Evolutionary conservation across 225 moss, liverwort and hornwort species (phyloP).

Genomic region (Physcomitrium patens): DNA sequence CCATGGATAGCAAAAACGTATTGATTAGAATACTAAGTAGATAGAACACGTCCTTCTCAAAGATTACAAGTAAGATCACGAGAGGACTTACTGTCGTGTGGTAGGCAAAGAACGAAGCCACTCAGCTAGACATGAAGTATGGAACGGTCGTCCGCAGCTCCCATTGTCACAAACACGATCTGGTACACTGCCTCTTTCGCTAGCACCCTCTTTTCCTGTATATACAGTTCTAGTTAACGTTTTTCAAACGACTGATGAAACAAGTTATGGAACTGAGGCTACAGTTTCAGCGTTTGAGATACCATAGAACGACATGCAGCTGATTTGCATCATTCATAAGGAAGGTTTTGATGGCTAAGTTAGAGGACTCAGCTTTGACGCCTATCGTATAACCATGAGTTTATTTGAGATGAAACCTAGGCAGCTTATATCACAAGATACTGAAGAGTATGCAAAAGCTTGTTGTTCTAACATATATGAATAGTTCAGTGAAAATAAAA

Average conservation of each 20-base stretch:
- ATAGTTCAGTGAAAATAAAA: neutral
- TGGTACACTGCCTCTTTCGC: conserved; percentile 66
- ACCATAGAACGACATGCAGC: neutral
- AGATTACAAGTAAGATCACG: neutral
- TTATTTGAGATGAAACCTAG: conserved; percentile 1
- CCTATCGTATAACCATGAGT: neutral
- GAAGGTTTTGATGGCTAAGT: neutral
- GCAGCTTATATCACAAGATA: neutral
- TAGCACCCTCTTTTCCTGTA: conserved; percentile 55
- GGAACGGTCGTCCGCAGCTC: conserved; percentile 80
- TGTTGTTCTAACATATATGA: neutral
- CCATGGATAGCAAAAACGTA: neutral
- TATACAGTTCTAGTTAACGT: neutral
- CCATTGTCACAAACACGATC: conserved; percentile 88
- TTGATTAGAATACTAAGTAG: too few species aligned
- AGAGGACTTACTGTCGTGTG: conserved; percentile 69
- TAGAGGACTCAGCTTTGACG: neutral
- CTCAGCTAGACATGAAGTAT: conserved; percentile 74
- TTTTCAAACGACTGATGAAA: neutral
- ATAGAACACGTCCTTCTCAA: neutral
- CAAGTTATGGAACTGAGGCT: neutral
- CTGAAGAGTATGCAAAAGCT: neutral
- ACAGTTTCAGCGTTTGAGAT: neutral
- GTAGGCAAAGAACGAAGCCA: conserved; percentile 86
- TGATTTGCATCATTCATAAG: neutral